Evolutionary conservation across 345 rosid genomes (phyloP), one percentile per base, ranked within the genome.

Genomic region (Acer yangbiense): DNA sequence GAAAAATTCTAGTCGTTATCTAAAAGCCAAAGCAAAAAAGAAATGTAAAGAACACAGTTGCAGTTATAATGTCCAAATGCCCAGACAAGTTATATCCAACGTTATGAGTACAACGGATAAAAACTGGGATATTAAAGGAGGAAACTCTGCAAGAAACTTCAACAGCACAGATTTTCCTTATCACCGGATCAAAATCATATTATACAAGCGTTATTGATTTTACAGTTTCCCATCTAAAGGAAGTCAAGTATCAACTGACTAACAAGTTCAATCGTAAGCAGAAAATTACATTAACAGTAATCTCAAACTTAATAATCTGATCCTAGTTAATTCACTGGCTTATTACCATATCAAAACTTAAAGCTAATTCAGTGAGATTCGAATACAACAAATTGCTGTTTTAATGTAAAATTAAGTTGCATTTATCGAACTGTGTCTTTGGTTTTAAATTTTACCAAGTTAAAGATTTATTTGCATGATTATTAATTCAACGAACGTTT

Each of bases 1-100:
- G 46, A 48, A 68, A 57, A 50, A 70, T 68, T 66, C 5, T 55
- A 74, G 73, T 48, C 71, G 68, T 57, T 10, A 48, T 13, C 60
- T 55, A 65, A 65, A 65, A 58, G 73, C 63, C 54, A 65, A 57
- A 69, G 65, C 72, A 78, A 64, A 68, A n/a, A 48, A 44, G 20
- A 41, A 16, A 65, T 4, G 35, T 46, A 46, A 73, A 25, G 12
- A 62, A 65, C 52, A 66, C 50, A 61, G 52, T 44, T 23, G 71
- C 54, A 58, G 73, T 43, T 39, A 65, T 61, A 55, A 17, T 72
- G 27, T 61, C 69, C 69, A 69, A 73, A 63, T 18, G 69, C 65
- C 73, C 16, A 61, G 50, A 35, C 50, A 41, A 5, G 9, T 65
- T 29, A 52, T 68, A 65, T 73, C 80, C 69, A 78, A 17, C 20